Conservation (phyloP, 139 green algal species). For the Picochlorum sp. region DNA sequence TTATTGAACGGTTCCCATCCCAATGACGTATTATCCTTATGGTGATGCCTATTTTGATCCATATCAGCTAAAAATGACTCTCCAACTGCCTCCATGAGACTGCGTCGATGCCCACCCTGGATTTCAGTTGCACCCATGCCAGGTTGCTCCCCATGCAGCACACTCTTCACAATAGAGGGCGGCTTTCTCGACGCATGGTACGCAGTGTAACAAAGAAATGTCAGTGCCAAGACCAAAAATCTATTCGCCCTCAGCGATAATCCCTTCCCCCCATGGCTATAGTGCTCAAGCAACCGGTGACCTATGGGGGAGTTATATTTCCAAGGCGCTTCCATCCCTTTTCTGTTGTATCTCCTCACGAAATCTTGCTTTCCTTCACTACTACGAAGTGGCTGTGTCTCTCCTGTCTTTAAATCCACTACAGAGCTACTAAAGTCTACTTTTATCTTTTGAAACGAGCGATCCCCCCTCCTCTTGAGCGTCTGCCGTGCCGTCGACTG, state of each 20-base stretch:
- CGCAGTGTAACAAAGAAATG: conserved; percentile 80
- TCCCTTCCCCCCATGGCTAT: neutral
- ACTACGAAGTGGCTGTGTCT: conserved; percentile 5
- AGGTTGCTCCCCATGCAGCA: conserved; percentile 8
- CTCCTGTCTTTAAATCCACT: neutral
- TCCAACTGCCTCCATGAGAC: neutral
- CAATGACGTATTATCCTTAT: neutral
- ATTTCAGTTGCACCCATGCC: neutral
- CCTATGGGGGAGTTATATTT: neutral
- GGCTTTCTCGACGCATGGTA: conserved; percentile 88
- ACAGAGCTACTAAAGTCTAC: conserved; percentile 21
- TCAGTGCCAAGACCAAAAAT: conserved; percentile 69
- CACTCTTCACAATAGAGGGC: conserved; percentile 79
- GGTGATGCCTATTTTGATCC: neutral
- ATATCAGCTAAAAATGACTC: neutral
- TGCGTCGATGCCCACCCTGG: neutral
- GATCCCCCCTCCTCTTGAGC: too few species aligned
- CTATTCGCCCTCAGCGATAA: conserved; percentile 18
- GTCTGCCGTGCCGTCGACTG: too few species aligned
- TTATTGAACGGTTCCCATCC: conserved; percentile 87
- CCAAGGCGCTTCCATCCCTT: conserved; percentile 1
- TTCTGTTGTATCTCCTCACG: neutral
- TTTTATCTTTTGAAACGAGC: neutral
- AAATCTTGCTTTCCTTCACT: neutral
- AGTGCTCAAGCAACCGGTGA: neutral